phyloP scores from a whole-genome alignment of 2,329 filamentous ascomycete species.

The Talaromyces rugulosus region DNA sequence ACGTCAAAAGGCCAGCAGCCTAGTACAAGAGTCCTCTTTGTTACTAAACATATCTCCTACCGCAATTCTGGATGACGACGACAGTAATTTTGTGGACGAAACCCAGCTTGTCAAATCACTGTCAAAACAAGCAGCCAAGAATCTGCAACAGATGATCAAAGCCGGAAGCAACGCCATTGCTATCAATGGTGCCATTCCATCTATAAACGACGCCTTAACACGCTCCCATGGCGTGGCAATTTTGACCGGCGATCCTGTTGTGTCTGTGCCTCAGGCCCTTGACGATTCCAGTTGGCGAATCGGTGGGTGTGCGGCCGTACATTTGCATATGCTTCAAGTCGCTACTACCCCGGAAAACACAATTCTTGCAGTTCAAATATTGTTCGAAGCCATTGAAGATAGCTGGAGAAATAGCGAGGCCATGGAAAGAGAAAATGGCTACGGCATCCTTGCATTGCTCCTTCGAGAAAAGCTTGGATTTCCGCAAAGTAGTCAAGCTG shows the following conservation, averaged over 20 bases:
- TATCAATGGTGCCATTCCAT: conserved; percentile 82
- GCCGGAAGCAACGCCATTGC: conserved; percentile 73
- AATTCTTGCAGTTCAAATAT: conserved; percentile 71
- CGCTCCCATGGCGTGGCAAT: conserved; percentile 76
- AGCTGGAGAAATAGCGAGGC: conserved; percentile 98
- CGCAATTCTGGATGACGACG: conserved; percentile 75
- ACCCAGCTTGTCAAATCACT: conserved; percentile 70
- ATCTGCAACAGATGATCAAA: conserved; percentile 64
- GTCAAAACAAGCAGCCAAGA: conserved; percentile 66
- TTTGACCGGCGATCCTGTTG: conserved; percentile 76
- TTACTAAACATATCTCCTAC: conserved; percentile 78
- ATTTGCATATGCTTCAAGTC: conserved; percentile 77
- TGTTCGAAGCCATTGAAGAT: conserved; percentile 79
- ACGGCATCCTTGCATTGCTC: conserved; percentile 78
- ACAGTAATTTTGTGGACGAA: conserved; percentile 66
- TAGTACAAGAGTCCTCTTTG: conserved; percentile 77
- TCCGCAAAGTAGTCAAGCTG: conserved; percentile 19
- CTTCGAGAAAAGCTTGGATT: conserved; percentile 70
- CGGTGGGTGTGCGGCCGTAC: conserved; percentile 83
- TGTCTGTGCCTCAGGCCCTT: conserved; percentile 74
- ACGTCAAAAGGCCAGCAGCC: conserved; percentile 72
- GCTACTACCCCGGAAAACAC: conserved; percentile 67
- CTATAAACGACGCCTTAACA: conserved; percentile 82
- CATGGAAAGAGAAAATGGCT: conserved; percentile 94
- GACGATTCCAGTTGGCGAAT: conserved; percentile 92